Percentiles rank a stretch among this genome's conserved stretches.
Evolutionary conservation across 306 rosid genomes (phyloP).

Genomic region (Urtica urens): DNA sequence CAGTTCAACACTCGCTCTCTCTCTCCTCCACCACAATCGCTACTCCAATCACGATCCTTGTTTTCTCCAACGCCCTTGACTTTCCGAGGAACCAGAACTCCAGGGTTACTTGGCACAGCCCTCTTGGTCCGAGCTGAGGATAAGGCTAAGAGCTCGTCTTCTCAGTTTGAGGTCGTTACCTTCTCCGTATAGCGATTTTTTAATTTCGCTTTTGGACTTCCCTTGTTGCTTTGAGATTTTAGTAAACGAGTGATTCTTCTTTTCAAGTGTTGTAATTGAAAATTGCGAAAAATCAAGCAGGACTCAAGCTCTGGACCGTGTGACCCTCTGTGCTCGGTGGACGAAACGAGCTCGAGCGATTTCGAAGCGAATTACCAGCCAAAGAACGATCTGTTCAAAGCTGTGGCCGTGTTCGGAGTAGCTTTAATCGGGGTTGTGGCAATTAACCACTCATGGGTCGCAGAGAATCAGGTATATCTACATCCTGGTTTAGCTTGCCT

Average conservation of each 20-base stretch:
- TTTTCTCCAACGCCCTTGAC: constrained; percentile 26
- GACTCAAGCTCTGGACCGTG: constrained; percentile 49
- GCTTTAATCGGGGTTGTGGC: constrained; percentile 65
- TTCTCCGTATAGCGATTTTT: constrained; percentile 19
- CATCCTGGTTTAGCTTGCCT: not conserved
- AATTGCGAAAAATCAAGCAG: constrained; percentile 36
- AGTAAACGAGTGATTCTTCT: not conserved
- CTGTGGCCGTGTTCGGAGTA: constrained; percentile 58
- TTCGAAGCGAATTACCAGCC: constrained; percentile 54
- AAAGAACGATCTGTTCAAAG: constrained; percentile 77
- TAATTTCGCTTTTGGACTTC: constrained; percentile 6
- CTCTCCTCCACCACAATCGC: constrained; percentile 11
- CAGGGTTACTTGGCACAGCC: constrained; percentile 34
- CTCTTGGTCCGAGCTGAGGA: constrained; percentile 67
- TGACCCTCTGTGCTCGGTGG: constrained; percentile 77
- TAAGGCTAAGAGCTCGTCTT: constrained; percentile 33
- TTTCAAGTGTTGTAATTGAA: not conserved
- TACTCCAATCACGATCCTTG: constrained; percentile 22
- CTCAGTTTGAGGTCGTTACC: constrained; percentile 47
- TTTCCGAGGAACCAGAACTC: constrained; percentile 20
- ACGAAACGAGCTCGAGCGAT: constrained; percentile 56
- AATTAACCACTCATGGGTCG: constrained; percentile 93
- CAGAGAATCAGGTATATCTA: constrained; percentile 73
- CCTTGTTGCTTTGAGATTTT: not conserved
- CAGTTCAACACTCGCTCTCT: constrained; percentile 21